Base-by-base conservation (phyloP, 192 early-diverging fungal species). In the Helicostylum pulchrum region DNA sequence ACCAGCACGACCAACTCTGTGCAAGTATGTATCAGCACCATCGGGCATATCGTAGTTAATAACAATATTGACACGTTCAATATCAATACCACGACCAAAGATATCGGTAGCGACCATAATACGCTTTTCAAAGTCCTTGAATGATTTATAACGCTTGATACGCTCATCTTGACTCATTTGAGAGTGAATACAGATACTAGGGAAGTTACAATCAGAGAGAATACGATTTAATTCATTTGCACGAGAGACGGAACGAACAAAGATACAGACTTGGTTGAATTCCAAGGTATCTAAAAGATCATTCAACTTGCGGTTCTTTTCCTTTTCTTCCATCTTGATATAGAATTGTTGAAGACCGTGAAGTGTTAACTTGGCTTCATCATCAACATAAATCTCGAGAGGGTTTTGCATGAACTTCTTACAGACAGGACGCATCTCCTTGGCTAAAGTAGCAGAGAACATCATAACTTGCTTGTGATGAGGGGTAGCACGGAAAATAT, bases 381-480 rank as follows among this genome's bases (percentile, higher is more conserved):
- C 93, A 64, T 98, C 96, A 32, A 98, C 94, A 68, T 92, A 97
- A 71, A 98, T 97, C 74, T 98, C 96, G 11, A 95, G 84, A 6
- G 96, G 96, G 69, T 91, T 88, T 66, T 94, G 90, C 96, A 98
- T 98, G 68, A 98, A 98, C 81, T 94, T 94, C 66, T 95, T 94
- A 92, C 94, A 96, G 32, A 97, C 83, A 0, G 88, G 87, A 26
- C 92, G 87, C 61, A 93, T 90, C 60, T 97, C 95, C 81, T 95
- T 94, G 82, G 83, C 87, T 56, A 98, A 77, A 32, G 96, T 98
- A 6, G 96, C 96, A 50, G 87, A 91, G 80, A 94, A 98, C 96
- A 98, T 98, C 88, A 98, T 93, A 48, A 98, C 96, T 76, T 98
- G 96, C 84, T 98, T 98, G 80, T 90, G 87, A 81, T 94, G 94